Conservation (phyloP, 176 grass and related monocot species). For the Avena atlantica region DNA sequence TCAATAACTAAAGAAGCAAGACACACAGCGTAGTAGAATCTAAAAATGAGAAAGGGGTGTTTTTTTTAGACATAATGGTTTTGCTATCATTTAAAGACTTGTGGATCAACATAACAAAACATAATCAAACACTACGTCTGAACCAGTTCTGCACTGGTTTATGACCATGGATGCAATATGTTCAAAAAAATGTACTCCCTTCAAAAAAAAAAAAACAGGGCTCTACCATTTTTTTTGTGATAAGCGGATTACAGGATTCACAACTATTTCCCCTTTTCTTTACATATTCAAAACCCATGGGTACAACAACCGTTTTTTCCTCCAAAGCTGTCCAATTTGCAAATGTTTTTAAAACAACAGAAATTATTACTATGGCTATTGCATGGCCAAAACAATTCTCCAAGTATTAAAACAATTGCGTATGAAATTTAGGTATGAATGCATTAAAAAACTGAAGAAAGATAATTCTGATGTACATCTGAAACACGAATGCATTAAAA, state of each 20-base stretch:
- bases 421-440: neutral
- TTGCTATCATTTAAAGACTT: neutral
- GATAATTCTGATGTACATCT: conserved; percentile 18
- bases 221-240: neutral
- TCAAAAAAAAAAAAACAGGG: neutral
- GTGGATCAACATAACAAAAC: conserved; percentile 4
- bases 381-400: neutral
- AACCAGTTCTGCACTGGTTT: neutral
- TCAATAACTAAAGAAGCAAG: neutral
- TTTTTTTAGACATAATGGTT: neutral
- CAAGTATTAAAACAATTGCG: too few species aligned
- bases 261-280: neutral
- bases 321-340: neutral
- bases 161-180: neutral
- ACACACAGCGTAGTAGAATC: neutral
- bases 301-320: neutral
- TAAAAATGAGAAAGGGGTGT: neutral
- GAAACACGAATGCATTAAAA: neutral
- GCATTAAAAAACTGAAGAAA: neutral
- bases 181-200: neutral
- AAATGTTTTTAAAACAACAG: neutral
- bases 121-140: neutral
- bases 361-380: neutral
- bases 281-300: neutral
- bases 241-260: neutral